Base-by-base conservation (phyloP, 1,284 basidiomycete genomes). In the Ustilago hordei region DNA sequence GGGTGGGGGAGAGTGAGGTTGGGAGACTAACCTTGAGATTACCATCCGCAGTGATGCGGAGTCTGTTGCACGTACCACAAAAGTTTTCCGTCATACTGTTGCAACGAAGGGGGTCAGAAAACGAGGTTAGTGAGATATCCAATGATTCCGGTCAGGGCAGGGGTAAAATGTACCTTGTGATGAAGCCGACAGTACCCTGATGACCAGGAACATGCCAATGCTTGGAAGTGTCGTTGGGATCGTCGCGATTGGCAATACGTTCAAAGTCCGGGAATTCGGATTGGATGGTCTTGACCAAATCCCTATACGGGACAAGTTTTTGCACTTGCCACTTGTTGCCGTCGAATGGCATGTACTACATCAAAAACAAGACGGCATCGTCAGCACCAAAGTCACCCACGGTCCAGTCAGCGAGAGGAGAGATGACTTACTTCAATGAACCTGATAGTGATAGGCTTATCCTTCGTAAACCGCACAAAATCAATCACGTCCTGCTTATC, bases 21-120 rank as follows among this genome's bases (percentile, higher is more conserved):
- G 11, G 31, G 15, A 12, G 17, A 56, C 86, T 79, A 80, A 91
- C 93, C 89, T 95, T 95, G 81, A 95, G 92, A 84, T 95, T 91
- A 5, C 94, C 94, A 83, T 95, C 94, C 15, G 93, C 92, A 36
- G 93, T 94, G 57, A 95, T 88, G 48, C 94, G 89, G 62, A 95
- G 88, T 72, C 93, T 89, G 83, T 94, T 94, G 87, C 94, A 95
- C 2, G 91, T 91, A 4, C 90, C 90, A 86, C 94, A 95, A 83
- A 95, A 95, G 86, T 95, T 93, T 85, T 95, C 93, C 35, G 93
- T 94, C 82, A 84, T 84, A 54, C 82, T 81, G 64, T 31, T 13
- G 50, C 13, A 41, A 34, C 41, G 8, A 45, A 43, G n/a, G 11
- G 52, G 6, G 58, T 19, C 8, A 28, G 48, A 50, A 19, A 13